phyloP scores from a whole-genome alignment of 208 protist species.

The Leishmania turanica region DNA sequence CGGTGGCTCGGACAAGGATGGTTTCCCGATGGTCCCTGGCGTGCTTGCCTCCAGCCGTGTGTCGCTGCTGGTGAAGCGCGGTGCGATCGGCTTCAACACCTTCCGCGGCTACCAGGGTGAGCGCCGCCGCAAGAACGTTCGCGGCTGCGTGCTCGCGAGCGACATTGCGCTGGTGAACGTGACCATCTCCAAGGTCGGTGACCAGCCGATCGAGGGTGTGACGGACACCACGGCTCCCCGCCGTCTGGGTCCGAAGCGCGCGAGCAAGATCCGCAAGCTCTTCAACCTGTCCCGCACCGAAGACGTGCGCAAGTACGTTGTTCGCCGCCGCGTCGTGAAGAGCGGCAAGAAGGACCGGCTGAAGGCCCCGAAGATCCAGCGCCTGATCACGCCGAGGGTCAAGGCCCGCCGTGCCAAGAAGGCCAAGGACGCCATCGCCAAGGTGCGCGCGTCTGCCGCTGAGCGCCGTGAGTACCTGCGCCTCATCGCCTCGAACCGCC shows the following conservation, averaged over 20 bases:
- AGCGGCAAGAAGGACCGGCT: slow-evolving; percentile 96
- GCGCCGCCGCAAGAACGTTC: slow-evolving; percentile 98
- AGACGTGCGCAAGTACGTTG: slow-evolving; percentile 98
- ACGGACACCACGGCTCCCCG: slow-evolving; percentile 96
- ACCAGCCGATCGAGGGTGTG: slow-evolving; percentile 96
- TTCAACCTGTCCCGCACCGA: slow-evolving; percentile 98
- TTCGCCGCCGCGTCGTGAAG: slow-evolving; percentile 95
- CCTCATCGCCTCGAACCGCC: slow-evolving; percentile 52
- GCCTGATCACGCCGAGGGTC: slow-evolving; percentile 96
- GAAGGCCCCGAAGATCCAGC: slow-evolving; percentile 99
- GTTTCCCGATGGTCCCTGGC: slow-evolving; percentile 99
- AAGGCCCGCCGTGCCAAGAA: slow-evolving; percentile 85
- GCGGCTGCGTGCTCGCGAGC: slow-evolving; percentile 98
- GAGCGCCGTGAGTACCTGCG: slow-evolving; percentile 67
- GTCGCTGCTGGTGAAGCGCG: slow-evolving; percentile 96
- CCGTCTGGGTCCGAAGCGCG: slow-evolving; percentile 99
- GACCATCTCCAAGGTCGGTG: slow-evolving; percentile 97
- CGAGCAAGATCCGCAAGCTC: slow-evolving; percentile 99
- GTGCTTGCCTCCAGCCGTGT: slow-evolving; percentile 97
- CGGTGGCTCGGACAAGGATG: slow-evolving; percentile 99
- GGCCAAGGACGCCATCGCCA: slow-evolving; percentile 60
- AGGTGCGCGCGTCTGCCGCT: slow-evolving; percentile 71
- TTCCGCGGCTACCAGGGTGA: slow-evolving; percentile 95
- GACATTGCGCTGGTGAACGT: slow-evolving; percentile 98
- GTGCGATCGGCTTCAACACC: slow-evolving; percentile 91